Conservation (phyloP, 2,329 filamentous ascomycete species). For the Fonsecaea nubica region DNA sequence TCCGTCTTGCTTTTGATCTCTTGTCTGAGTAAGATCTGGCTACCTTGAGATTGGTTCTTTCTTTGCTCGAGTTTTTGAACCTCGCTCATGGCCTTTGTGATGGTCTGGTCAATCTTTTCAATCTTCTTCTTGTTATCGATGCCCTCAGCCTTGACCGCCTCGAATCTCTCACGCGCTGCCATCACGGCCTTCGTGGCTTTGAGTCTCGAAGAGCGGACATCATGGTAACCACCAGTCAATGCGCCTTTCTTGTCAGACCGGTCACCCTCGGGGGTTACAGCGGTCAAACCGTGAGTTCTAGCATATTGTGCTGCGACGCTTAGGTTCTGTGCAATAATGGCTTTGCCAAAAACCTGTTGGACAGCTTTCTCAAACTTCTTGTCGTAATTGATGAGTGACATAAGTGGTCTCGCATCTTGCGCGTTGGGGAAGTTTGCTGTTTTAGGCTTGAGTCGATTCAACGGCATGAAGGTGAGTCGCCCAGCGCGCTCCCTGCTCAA, state of each 20-base stretch:
- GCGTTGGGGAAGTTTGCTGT: slow-evolving; percentile 80
- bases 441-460: slow-evolving; percentile 78
- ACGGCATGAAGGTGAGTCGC: slow-evolving; percentile 90
- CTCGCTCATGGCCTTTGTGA: slow-evolving; percentile 84
- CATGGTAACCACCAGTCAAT: slow-evolving; percentile 92
- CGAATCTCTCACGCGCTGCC: slow-evolving; percentile 76
- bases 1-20: slow-evolving; percentile 78
- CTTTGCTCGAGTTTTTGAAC: slow-evolving; percentile 82
- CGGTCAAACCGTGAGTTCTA: slow-evolving; percentile 86
- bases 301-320: slow-evolving; percentile 89
- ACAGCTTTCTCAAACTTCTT: slow-evolving; percentile 81
- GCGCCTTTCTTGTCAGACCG: slow-evolving; percentile 94
- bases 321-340: slow-evolving; percentile 90
- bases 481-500: slow-evolving; percentile 81
- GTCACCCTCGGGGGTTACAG: slow-evolving; percentile 93
- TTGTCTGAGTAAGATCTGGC: slow-evolving; percentile 78
- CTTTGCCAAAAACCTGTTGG: slow-evolving; percentile 93
- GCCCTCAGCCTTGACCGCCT: slow-evolving; percentile 68
- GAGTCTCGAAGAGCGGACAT: slow-evolving; percentile 83
- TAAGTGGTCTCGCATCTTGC: slow-evolving; percentile 83
- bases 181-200: slow-evolving; percentile 78
- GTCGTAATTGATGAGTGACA: slow-evolving; percentile 84
- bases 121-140: slow-evolving; percentile 72
- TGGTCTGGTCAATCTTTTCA: slow-evolving; percentile 82
- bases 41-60: slow-evolving; percentile 76